Evolutionary conservation across 176 grass and related monocot species (phyloP).

Genomic region (Tillandsia leiboldiana): DNA sequence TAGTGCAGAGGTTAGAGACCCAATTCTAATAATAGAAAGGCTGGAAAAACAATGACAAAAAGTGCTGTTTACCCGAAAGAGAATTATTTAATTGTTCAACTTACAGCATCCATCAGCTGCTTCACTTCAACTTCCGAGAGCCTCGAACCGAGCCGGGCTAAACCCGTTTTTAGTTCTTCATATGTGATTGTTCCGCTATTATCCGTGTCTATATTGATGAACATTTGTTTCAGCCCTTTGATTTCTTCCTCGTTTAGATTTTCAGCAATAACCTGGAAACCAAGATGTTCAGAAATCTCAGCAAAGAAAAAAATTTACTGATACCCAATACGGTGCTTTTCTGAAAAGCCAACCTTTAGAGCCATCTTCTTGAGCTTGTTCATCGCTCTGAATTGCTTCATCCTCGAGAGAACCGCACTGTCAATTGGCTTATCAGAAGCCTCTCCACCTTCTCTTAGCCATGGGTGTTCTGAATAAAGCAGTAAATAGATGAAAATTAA

Average conservation of each 20-base stretch:
- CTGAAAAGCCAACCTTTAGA: constrained; percentile 49
- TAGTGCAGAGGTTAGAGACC: too few species aligned
- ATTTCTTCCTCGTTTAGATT: constrained; percentile 95
- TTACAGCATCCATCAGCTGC: constrained; percentile 94
- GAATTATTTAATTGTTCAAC: constrained; percentile 14
- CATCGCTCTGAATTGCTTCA: constrained; percentile 99
- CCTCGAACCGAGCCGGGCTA: constrained; percentile 85
- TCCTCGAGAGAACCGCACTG: constrained; percentile 95
- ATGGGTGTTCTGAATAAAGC: constrained; percentile 72
- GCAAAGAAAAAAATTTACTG: not conserved
- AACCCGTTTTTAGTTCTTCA: constrained; percentile 88
- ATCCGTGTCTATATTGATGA: constrained; percentile 90
- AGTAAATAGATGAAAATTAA: constrained; percentile 23
- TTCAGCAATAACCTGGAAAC: constrained; percentile 79
- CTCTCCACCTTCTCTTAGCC: constrained; percentile 73
- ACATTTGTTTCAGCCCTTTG: constrained; percentile 98
- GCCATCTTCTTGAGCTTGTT: constrained; percentile 99
- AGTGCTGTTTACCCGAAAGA: too few species aligned
- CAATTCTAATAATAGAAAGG: too few species aligned
- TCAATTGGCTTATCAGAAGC: constrained; percentile 96
- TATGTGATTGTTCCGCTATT: constrained; percentile 90
- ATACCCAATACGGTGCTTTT: not conserved
- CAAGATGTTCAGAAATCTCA: constrained; percentile 1
- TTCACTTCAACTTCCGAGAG: constrained; percentile 94
- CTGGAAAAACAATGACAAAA: too few species aligned